These are phyloP conservation scores for Ophiostoma fasciatum DNA, from an alignment of 2,329 filamentous ascomycete genomes.

Conservation along the genomic window DNA sequence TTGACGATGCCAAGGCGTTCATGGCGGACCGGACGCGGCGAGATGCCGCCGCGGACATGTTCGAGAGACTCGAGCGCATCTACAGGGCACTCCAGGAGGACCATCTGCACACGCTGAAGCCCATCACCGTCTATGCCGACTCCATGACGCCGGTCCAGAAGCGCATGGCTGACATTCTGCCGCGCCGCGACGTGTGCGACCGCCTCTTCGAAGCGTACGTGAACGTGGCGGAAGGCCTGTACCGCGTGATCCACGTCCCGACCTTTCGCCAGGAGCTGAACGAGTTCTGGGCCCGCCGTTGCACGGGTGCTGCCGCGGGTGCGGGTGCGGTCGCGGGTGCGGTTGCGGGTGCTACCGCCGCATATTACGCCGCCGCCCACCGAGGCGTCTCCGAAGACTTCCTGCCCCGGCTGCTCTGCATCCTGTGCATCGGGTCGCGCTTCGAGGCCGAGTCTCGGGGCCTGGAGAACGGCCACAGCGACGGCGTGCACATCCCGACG, in stretches of 20 bases:
- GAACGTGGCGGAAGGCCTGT: conserved; percentile 35
- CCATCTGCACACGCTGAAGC: conserved; percentile 29
- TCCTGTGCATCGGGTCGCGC: conserved; percentile 37
- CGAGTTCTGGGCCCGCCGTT: conserved; percentile 35
- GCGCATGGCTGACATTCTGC: conserved; percentile 42
- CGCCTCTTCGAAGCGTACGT: conserved; percentile 34
- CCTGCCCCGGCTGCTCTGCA: conserved; percentile 36
- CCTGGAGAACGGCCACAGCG: conserved; percentile 33
- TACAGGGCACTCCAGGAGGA: conserved; percentile 33
- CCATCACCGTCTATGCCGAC: conserved; percentile 41
- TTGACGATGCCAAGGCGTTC: conserved; percentile 38
- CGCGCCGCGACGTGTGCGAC: conserved; percentile 33
- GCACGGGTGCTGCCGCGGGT: too few relatives aligned
- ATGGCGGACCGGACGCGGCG: conserved; percentile 27
- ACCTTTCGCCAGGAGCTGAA: conserved; percentile 36
- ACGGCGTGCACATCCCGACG: conserved; percentile 42
- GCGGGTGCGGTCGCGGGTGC: too few relatives aligned
- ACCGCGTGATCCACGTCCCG: conserved; percentile 37
- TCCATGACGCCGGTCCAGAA: conserved; percentile 43
- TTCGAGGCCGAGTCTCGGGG: conserved; percentile 36
- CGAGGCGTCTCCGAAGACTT: conserved; percentile 25
- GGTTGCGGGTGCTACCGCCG: neutral
- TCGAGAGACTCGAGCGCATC: conserved; percentile 30
- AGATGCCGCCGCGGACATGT: conserved; percentile 26
- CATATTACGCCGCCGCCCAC: conserved; percentile 20